These are phyloP conservation scores for Naganishia liquefaciens DNA, from an alignment of 1,284 basidiomycete genomes.

Conservation along the genomic window DNA sequence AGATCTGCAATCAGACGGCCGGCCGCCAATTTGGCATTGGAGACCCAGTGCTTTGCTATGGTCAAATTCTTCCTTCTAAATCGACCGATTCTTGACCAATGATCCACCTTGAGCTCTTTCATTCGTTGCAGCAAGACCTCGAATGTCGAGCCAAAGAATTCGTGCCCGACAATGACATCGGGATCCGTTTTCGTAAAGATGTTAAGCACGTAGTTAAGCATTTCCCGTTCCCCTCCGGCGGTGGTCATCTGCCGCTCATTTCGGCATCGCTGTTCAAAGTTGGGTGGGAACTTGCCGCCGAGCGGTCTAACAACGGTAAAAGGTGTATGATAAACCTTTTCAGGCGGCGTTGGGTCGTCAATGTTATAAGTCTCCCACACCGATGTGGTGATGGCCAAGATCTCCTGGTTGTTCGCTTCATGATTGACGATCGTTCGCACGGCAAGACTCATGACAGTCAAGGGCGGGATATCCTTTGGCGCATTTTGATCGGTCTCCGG, in stretches of 20 bases:
- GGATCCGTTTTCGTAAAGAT: slow-evolving; percentile 78
- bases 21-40: slow-evolving; percentile 78
- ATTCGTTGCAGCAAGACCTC: slow-evolving; percentile 91
- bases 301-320: slow-evolving; percentile 91
- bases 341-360: slow-evolving; percentile 85
- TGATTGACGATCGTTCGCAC: slow-evolving; percentile 93
- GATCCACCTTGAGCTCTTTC: slow-evolving; percentile 82
- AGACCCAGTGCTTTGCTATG: slow-evolving; percentile 73
- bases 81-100: slow-evolving; percentile 93
- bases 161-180: slow-evolving; percentile 92
- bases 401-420: slow-evolving; percentile 86
- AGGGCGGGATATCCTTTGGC: slow-evolving; percentile 79
- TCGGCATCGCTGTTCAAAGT: slow-evolving; percentile 72
- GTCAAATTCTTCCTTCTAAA: slow-evolving; percentile 72
- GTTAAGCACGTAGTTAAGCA: slow-evolving; percentile 81
- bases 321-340: slow-evolving; percentile 75
- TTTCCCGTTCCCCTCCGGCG: slow-evolving; percentile 77
- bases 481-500: slow-evolving; percentile 69
- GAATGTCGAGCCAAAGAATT: slow-evolving; percentile 87
- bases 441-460: slow-evolving; percentile 88
- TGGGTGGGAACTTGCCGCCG: slow-evolving; percentile 77
- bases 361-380: slow-evolving; percentile 79
- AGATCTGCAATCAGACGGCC: slow-evolving; percentile 91
- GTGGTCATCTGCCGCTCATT: slow-evolving; percentile 70
- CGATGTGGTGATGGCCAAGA: slow-evolving; percentile 80